Percentiles rank a stretch among this genome's conserved stretches.
These are phyloP conservation scores for Jamesozyma rosinii DNA, from an alignment of 805 yeast genomes.

Conservation along the genomic window DNA sequence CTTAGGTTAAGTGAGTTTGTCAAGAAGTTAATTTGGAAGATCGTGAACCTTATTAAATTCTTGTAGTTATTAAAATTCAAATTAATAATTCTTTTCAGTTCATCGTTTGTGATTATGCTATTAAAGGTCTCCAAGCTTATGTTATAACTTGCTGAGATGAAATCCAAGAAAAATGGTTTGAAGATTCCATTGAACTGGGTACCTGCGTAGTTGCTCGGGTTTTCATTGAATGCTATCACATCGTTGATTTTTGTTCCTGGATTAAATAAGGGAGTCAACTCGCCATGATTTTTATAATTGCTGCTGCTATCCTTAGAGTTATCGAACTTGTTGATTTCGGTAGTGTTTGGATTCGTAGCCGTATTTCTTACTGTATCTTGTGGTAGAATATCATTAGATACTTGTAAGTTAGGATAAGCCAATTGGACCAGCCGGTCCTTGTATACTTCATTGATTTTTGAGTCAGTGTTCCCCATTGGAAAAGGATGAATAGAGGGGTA, in stretches of 20 bases:
- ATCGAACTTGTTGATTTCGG: background rate
- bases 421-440: constrained; percentile 40
- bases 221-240: background rate
- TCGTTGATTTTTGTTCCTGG: background rate
- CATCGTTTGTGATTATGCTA: constrained; percentile 45
- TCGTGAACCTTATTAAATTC: constrained; percentile 37
- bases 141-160: constrained; percentile 10
- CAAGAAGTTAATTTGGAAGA: constrained; percentile 28
- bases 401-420: constrained; percentile 5
- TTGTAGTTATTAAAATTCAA: constrained; percentile 3
- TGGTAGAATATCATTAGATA: no score
- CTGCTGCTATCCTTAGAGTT: background rate
- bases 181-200: constrained; percentile 33
- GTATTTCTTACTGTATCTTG: background rate
- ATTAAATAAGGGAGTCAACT: constrained; percentile 27
- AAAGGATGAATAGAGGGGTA: no score
- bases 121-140: constrained; percentile 20
- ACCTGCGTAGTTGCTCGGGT: background rate
- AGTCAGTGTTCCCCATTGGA: constrained; percentile 66
- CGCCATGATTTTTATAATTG: constrained; percentile 11
- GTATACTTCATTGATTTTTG: constrained; percentile 41
- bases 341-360: background rate
- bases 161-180: constrained; percentile 25
- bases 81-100: constrained; percentile 36
- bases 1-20: constrained; percentile 12